Percentiles rank a stretch among this genome's conserved stretches.
Conservation (phyloP, 202 grass and related monocot genomes). For the Eragrostis tef region DNA sequence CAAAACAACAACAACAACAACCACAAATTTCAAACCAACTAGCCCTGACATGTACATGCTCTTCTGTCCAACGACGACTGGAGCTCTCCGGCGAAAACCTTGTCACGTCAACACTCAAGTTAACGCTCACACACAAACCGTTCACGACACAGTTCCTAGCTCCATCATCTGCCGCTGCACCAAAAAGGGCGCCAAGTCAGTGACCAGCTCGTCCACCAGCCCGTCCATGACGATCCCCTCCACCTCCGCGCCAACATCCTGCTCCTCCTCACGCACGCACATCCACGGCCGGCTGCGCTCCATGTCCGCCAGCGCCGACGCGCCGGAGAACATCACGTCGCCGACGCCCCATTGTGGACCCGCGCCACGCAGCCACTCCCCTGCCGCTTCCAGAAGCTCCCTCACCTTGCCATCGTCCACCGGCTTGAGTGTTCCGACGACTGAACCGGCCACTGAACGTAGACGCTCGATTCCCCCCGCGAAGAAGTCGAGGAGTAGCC, state of each 20-base stretch:
- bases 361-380: constrained; percentile 49
- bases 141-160: not conserved
- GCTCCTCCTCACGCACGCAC: constrained; percentile 52
- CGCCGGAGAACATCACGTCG: constrained; percentile 40
- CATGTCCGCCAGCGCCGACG: constrained; percentile 60
- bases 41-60: not conserved
- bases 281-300: constrained; percentile 58
- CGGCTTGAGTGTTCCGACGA: not conserved
- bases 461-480: constrained; percentile 40
- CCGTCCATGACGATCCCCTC: constrained; percentile 36
- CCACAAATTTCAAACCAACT: not conserved
- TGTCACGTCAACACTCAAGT: constrained; percentile 34
- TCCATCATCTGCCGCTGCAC: not conserved
- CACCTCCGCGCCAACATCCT: constrained; percentile 45
- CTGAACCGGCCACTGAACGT: not conserved
- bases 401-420: not conserved
- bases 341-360: constrained; percentile 49
- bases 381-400: constrained; percentile 11
- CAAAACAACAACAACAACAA: not conserved
- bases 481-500: constrained; percentile 79
- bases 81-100: not conserved
- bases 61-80: not conserved
- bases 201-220: constrained; percentile 62
- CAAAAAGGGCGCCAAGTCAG: not conserved
- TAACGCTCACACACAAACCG: not conserved